These are phyloP conservation scores for Melampsora larici-populina DNA, from an alignment of 1,284 basidiomycete genomes.

Conservation along the genomic window DNA sequence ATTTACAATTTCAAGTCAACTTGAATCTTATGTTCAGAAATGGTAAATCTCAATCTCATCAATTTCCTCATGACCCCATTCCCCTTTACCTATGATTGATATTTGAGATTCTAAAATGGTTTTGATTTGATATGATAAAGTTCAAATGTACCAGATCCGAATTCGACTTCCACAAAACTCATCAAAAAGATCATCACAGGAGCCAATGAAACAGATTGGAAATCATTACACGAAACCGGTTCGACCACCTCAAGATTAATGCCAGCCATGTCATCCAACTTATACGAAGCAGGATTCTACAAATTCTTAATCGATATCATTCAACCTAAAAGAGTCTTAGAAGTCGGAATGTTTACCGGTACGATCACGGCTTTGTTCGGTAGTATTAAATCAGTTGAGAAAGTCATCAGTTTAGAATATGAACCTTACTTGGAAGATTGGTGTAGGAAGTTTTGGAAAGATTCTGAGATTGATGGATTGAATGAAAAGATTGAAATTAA, in stretches of 20 bases:
- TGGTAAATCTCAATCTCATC: neutral
- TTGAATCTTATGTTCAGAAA: neutral
- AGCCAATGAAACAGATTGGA: neutral
- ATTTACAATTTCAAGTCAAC: neutral
- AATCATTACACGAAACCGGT: neutral
- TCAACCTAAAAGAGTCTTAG: neutral
- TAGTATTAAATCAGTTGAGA: neutral
- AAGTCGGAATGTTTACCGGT: neutral
- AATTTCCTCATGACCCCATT: too few relatives aligned
- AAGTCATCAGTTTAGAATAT: neutral
- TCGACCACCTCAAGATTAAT: neutral
- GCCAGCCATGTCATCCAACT: neutral
- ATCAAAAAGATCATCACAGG: neutral
- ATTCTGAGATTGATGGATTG: neutral
- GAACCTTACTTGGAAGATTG: neutral
- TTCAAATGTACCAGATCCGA: neutral
- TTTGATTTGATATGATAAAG: neutral
- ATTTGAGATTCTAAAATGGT: too few relatives aligned
- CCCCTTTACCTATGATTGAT: too few relatives aligned
- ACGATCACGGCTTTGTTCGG: neutral
- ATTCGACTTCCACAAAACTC: neutral
- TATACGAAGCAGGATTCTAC: neutral
- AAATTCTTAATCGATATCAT: neutral
- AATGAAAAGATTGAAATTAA: slow-evolving; percentile 2
- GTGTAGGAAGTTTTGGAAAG: neutral